Evolutionary conservation across 2,329 filamentous ascomycete genomes (phyloP), one percentile per base, ranked within the genome.

Genomic region (Pseudopyricularia cyperi): DNA sequence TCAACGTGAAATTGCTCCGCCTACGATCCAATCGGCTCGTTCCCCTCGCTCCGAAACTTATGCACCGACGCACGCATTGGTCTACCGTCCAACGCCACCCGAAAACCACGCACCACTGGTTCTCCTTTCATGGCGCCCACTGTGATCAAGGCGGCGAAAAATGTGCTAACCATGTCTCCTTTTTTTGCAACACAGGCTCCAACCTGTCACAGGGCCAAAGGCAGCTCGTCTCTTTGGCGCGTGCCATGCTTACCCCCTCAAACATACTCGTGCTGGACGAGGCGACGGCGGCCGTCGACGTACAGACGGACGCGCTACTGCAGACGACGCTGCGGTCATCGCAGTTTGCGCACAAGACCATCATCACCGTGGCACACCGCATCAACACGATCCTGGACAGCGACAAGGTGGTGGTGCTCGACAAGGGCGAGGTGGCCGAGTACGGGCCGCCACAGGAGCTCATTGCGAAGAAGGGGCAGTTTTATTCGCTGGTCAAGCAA

Each of bases 201-300:
- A 98, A 98, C 66, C 78, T 98, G 53, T 96, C 89, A 53, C 86
- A 94, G 65, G 93, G 93, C 49, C 94, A 98, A 68, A 83, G 91
- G 51, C 93, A 98, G 69, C 82, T 98, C 54, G 79, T 98, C 51
- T 96, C 90, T 17, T 77, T 98, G 46, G 93, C 94, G 39, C 88
- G 93, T 49, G 94, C 94, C 28, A 80, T 98, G 66, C 78, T 98
- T 48, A 94, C 91, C 6, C 93, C 93, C 14, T 95, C 88, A 68
- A 97, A 97, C 68, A 97, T 98, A 61, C 77, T 98, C 55, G 90
- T 98, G 2, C 77, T 98, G 28, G 93, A 98, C 65, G 93, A 98
- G 76, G 93, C 94, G 54, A 98, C 93, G 30, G 89, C 89, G 58
- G 80, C 75, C 24, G 79, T 84, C 11, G 80, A 85, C 62, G 73